Percentiles rank a stretch among this genome's conserved stretches.
phyloP scores from a whole-genome alignment of 768 basidiomycete genomes.

The Thelephora aurantiotincta region DNA sequence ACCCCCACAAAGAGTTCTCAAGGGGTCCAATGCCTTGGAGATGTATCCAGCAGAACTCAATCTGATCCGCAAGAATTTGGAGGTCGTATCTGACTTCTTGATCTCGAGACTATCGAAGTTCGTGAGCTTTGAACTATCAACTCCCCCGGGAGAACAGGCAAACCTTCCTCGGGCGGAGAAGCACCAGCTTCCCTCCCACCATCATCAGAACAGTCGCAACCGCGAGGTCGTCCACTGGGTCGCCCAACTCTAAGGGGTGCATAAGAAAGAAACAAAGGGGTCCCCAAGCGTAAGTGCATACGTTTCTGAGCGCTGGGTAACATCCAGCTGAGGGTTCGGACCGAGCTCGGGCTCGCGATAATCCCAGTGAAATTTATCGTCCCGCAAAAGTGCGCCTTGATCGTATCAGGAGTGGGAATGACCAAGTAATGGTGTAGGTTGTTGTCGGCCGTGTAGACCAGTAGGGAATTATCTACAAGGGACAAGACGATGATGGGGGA shows the following conservation, averaged over 20 bases:
- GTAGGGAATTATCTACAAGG: constrained; percentile 84
- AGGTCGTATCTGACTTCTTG: constrained; percentile 95
- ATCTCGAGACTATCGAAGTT: constrained; percentile 46
- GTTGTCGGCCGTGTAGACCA: constrained; percentile 92
- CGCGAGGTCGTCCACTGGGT: constrained; percentile 83
- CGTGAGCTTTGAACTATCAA: constrained; percentile 1
- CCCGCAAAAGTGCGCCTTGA: constrained; percentile 82
- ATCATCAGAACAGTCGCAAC: constrained; percentile 95
- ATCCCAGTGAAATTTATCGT: constrained; percentile 92
- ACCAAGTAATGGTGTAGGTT: constrained; percentile 88
- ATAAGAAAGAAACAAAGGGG: neutral
- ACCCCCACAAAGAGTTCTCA: constrained; percentile 97
- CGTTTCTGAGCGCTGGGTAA: constrained; percentile 88
- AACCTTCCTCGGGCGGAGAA: constrained; percentile 82
- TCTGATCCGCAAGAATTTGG: constrained; percentile 91
- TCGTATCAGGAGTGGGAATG: constrained; percentile 66
- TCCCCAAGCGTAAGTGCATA: constrained; percentile 22
- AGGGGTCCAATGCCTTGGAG: constrained; percentile 83
- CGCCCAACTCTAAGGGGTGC: constrained; percentile 62
- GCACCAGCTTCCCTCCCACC: constrained; percentile 79
- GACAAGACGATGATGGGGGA: constrained; percentile 80
- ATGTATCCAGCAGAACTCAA: constrained; percentile 99
- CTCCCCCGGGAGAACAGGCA: neutral
- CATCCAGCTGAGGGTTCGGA: constrained; percentile 93
- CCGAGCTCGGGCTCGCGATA: constrained; percentile 68